Conservation (phyloP, 345 rosid genomes). For the Rhodamnia argentea region DNA sequence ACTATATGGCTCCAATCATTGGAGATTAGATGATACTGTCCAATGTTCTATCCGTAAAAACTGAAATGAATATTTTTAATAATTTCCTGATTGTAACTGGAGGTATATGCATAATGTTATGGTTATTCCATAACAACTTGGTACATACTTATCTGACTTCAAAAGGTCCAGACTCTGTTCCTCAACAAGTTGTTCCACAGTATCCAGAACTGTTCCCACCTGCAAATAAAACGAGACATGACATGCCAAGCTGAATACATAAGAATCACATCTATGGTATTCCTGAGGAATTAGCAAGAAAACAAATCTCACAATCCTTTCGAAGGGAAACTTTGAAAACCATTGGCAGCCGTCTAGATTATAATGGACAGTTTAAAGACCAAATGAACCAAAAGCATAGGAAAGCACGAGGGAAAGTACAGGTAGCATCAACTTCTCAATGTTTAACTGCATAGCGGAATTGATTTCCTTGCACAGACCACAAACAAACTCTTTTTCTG, state of each 20-base stretch:
- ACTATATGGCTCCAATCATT: background rate
- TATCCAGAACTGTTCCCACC: conserved; percentile 63
- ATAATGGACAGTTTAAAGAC: background rate
- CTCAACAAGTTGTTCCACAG: conserved; percentile 61
- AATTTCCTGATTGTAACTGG: background rate
- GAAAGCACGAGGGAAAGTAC: background rate
- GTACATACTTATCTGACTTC: conserved; percentile 54
- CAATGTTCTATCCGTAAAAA: background rate
- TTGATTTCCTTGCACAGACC: background rate
- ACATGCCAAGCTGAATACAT: background rate
- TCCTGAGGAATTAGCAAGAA: background rate
- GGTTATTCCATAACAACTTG: background rate
- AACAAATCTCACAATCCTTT: background rate
- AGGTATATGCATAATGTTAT: background rate
- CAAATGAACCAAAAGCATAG: background rate
- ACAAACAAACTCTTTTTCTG: background rate
- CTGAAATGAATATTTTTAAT: background rate
- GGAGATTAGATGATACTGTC: background rate
- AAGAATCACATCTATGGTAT: background rate
- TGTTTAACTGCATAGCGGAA: background rate
- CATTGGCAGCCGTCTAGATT: background rate
- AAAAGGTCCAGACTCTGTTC: conserved; percentile 67
- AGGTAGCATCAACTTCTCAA: background rate
- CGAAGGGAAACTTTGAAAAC: background rate
- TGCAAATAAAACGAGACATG: conserved; percentile 5